Conservation (phyloP, 345 rosid genomes). For the Syzygium aromaticum region DNA sequence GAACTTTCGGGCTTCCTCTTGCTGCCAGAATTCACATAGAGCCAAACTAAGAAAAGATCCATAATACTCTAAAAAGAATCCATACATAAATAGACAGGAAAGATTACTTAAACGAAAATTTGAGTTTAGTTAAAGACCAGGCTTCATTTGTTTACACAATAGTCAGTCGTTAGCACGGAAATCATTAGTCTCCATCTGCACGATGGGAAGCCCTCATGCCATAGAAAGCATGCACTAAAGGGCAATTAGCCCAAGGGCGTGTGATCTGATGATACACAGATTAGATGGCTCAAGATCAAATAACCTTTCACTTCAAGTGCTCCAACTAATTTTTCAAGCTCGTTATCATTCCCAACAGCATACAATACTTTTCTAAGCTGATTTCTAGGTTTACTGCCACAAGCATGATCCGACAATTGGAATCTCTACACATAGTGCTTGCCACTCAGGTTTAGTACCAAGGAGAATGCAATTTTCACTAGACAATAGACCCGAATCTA, state of each 20-base stretch:
- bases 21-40: constrained; percentile 13
- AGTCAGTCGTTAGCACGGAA: not conserved
- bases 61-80: not conserved
- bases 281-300: constrained; percentile 3
- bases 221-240: not conserved
- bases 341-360: constrained; percentile 25
- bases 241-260: not conserved
- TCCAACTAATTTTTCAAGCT: constrained; percentile 20
- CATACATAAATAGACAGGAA: not conserved
- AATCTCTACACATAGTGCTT: constrained; percentile 7
- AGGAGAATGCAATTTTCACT: not conserved
- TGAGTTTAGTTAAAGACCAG: not conserved
- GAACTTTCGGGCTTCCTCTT: constrained; percentile 19
- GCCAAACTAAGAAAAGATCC: not conserved
- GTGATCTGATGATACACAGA: not conserved
- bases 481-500: not conserved
- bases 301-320: constrained; percentile 32
- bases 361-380: constrained; percentile 19
- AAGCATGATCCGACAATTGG: constrained; percentile 14
- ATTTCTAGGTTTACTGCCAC: not conserved
- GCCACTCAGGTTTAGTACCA: not conserved
- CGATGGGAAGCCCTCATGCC: not conserved
- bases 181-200: not conserved
- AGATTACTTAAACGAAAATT: not conserved
- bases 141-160: not conserved